Base-by-base conservation (phyloP, 352 stramenopile species). In the Pythium guiyangense region DNA sequence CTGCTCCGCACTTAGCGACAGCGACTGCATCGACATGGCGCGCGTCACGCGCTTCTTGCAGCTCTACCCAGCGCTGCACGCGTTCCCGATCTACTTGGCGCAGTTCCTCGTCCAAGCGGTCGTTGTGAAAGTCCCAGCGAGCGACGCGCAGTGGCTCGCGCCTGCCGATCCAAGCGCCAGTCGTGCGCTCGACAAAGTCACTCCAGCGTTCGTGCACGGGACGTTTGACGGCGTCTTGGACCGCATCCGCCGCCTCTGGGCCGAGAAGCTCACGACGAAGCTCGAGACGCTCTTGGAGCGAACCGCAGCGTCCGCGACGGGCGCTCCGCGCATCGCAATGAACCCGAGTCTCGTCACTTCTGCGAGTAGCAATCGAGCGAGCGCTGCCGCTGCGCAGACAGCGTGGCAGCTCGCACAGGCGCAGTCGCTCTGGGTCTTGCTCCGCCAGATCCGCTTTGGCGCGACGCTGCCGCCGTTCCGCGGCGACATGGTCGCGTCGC, bases 21-120 rank as follows among this genome's bases (percentile, higher is more conserved):
- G 71, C 11, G 76, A 86, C n/a, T 76, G 66, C n/a, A 67, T 83
- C 35, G 67, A 74, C 25, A 71, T 72, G 50, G 49, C 67, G 45
- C 74, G 70, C 18, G 65, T 52, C 12, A 47, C 74, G 11, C 50
- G 44, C 12, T 85, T 89, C 40, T 66, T 84, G 31, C 55, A 53
- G 3, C 66, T 45, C 26, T 70, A 86, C 54, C 47, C 49, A 2
- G 69, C 61, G 27, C 53, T 88, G 29, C 63, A 74, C 27, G 49
- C 52, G 9, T 77, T 79, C 47, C 70, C 75, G 6, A 60, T 71
- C 45, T 56, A 73, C 26, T 65, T 86, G 27, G 73, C 72, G 49
- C 75, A 86, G 49, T 86, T 79, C 45, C 65, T 85, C 15, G 60
- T 82, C 35, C 71, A 85, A 70, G 68, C 72, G 50, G n/a, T n/a